A percentile compares a stretch with the other conserved stretches of the same genome.
Conservation (phyloP, 176 grass and related monocot genomes). For the Otatea glauca region DNA sequence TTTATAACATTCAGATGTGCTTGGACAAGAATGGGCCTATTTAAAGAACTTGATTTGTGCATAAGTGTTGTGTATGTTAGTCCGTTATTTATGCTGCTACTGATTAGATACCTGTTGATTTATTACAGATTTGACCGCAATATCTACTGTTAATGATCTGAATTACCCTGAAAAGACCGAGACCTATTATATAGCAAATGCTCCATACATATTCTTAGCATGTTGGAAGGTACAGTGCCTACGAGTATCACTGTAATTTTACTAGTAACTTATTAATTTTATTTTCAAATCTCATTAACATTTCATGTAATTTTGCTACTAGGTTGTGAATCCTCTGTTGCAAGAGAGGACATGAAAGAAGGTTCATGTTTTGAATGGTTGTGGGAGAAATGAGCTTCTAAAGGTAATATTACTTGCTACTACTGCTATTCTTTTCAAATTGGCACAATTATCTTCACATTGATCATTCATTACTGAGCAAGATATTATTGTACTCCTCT, state of each 20-base stretch:
- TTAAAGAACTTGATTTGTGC: too few species aligned
- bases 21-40: too few species aligned
- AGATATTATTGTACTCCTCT: background rate
- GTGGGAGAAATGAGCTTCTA: slow-evolving; percentile 1
- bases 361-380: slow-evolving; percentile 72
- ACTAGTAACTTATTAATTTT: background rate
- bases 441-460: background rate
- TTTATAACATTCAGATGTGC: too few species aligned
- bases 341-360: slow-evolving; percentile 95
- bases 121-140: too few species aligned
- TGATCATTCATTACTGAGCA: background rate
- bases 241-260: background rate
- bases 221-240: slow-evolving; percentile 79
- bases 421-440: background rate
- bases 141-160: too few species aligned
- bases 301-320: slow-evolving; percentile 26
- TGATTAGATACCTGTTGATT: too few species aligned
- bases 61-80: too few species aligned
- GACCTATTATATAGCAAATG: slow-evolving; percentile 60
- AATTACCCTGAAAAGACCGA: too few species aligned
- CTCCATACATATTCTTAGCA: slow-evolving; percentile 91
- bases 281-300: background rate
- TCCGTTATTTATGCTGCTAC: too few species aligned
- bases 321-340: slow-evolving; percentile 95
- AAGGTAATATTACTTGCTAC: background rate